Base-by-base conservation (phyloP, 345 rosid genomes). In the Ricinus communis region DNA sequence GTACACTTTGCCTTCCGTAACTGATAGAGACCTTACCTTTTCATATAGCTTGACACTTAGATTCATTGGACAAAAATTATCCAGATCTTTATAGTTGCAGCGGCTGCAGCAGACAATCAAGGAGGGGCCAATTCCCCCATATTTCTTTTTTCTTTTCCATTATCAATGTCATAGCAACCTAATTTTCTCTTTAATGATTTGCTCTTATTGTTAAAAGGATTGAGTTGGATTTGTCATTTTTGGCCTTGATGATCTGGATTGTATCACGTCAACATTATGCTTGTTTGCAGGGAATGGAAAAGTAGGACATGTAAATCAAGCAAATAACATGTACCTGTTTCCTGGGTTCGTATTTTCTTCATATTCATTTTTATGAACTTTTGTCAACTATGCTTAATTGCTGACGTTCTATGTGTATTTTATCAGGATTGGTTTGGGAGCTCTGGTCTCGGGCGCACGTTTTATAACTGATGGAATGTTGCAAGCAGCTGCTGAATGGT, bases 321-420 rank as follows among this genome's bases (percentile, higher is more conserved):
- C 98, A 71, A 95, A 95, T 82, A 95, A 95, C 81, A 92, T 95
- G 98, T 95, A 95, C 83, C 87, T 95, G 66, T 95, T 95, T 83
- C 99, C 99, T 0, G 99, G 99, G 97, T 95, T 62, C 52, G 97
- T 75, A 43, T 74, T 81, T 54, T 28, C 57, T 54, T 73, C 65
- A 66, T 31, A 19, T 66, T 81, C 40, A 10, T 24, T 43, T n/a
- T 51, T 33, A 62, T 53, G 52, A 24, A 62, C 7, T 33, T 41
- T 46, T 38, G 9, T 71, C 72, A 21, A 36, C 49, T 25, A 15
- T 62, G 41, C 38, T 52, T 40, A 22, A 66, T 30, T 30, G 16
- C 74, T 66, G 53, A 57, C 28, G 43, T 67, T 19, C n/a, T 30
- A 58, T 71, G 10, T 12, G 25, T 60, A 53, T 16, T 56, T 36